phyloP scores from a whole-genome alignment of 768 basidiomycete species.

The Boletales sp. region DNA sequence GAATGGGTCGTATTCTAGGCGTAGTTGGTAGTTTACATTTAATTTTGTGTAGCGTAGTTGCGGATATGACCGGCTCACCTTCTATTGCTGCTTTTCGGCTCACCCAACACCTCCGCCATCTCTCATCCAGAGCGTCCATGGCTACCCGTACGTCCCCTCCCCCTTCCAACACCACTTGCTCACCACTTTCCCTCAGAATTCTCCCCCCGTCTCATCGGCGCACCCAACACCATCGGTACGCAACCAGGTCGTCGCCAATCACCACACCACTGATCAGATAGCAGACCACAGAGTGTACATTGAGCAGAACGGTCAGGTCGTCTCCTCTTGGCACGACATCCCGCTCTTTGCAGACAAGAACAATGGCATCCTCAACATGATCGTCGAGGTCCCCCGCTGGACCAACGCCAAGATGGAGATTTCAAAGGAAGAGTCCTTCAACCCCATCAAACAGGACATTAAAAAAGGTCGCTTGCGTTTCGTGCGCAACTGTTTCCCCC shows the following conservation, averaged over 20 bases:
- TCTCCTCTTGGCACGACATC: conserved; percentile 93
- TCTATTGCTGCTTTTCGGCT: conserved; percentile 39
- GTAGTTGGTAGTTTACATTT: conserved; percentile 16
- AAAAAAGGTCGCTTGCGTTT: conserved; percentile 95
- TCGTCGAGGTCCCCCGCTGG: conserved; percentile 98
- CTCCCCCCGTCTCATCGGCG: conserved; percentile 75
- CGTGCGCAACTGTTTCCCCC: conserved; percentile 99
- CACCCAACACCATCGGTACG: conserved; percentile 91
- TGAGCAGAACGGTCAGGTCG: conserved; percentile 82
- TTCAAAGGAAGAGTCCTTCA: conserved; percentile 97
- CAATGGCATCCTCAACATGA: conserved; percentile 97
- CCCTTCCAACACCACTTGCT: neutral
- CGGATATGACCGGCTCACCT: conserved; percentile 28
- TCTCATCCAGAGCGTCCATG: conserved; percentile 52
- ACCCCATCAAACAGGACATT: conserved; percentile 99
- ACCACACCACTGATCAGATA: conserved; percentile 22
- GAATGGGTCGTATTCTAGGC: conserved; percentile 69
- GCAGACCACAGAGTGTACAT: conserved; percentile 94
- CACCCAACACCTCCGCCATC: conserved; percentile 58
- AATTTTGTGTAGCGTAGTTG: too few species aligned
- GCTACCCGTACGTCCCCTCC: conserved; percentile 11
- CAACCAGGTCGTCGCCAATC: conserved; percentile 9
- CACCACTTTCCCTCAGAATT: conserved; percentile 44
- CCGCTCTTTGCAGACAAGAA: conserved; percentile 96
- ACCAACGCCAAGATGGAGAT: conserved; percentile 99